Conservation (phyloP, 768 basidiomycete species). For the Tremella fuciformis region DNA sequence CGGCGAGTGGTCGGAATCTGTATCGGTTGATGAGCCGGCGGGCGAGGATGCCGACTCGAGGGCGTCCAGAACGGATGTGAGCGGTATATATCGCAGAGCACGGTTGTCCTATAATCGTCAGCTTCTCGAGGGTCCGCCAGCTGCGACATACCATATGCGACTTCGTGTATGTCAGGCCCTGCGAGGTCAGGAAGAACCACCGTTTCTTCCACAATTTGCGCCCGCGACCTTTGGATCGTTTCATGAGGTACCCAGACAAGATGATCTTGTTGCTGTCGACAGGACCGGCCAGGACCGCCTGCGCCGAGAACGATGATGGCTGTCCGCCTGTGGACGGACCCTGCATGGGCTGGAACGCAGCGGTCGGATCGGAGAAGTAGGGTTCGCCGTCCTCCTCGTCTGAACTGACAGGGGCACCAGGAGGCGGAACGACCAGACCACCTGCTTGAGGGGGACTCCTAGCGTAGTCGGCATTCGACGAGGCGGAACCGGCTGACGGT, state of each 20-base stretch:
- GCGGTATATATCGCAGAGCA: conserved; percentile 78
- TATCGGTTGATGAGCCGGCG: conserved; percentile 24
- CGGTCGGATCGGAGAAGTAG: conserved; percentile 25
- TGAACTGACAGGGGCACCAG: conserved; percentile 6
- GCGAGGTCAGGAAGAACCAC: conserved; percentile 91
- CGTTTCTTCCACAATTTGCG: conserved; percentile 93
- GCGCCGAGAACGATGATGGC: not conserved
- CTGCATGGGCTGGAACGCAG: conserved; percentile 10
- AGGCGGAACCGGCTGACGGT: conserved; percentile 26
- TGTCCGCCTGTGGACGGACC: not conserved
- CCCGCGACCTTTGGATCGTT: conserved; percentile 73
- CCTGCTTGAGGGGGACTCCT: not conserved
- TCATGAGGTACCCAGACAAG: conserved; percentile 88
- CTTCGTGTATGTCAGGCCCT: conserved; percentile 79
- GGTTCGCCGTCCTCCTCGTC: conserved; percentile 30
- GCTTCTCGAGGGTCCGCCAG: not conserved
- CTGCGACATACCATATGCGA: conserved; percentile 82
- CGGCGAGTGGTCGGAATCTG: conserved; percentile 45
- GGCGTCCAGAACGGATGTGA: conserved; percentile 83
- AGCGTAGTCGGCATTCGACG: conserved; percentile 16
- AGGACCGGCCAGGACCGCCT: conserved; percentile 27
- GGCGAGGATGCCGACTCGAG: conserved; percentile 60
- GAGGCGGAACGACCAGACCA: not conserved
- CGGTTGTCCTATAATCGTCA: conserved; percentile 69
- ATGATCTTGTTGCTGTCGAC: conserved; percentile 75